A percentile compares a stretch with the other conserved stretches of the same genome.
These are phyloP conservation scores for Raphanus raphanistrum DNA, from an alignment of 345 rosid genomes.

Conservation along the genomic window DNA sequence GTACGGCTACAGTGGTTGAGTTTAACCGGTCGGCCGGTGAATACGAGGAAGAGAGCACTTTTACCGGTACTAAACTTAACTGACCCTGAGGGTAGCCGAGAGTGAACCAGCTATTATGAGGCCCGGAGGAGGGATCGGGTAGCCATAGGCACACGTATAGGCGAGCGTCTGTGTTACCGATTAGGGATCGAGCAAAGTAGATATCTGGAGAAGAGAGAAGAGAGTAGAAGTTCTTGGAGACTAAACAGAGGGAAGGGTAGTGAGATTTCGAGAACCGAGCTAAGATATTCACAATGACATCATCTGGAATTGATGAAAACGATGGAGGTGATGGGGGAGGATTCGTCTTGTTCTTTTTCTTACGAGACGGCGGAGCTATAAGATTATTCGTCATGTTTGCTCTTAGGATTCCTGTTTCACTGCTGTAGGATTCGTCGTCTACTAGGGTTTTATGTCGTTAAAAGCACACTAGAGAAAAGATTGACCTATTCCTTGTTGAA, in stretches of 20 bases:
- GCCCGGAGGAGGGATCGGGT: background rate
- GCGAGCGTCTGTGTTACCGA: background rate
- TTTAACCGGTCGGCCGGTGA: background rate
- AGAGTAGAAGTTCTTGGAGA: background rate
- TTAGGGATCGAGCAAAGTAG: background rate
- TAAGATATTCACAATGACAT: no score
- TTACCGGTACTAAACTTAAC: background rate
- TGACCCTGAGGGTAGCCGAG: background rate
- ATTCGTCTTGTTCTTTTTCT: background rate
- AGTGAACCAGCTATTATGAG: background rate
- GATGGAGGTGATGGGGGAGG: no score
- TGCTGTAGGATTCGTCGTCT: background rate
- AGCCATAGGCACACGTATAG: background rate
- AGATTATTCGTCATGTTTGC: background rate
- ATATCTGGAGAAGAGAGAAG: background rate
- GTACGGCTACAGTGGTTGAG: constrained; percentile 41
- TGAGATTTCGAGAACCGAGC: background rate
- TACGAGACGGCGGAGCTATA: background rate
- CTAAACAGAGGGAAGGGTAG: background rate
- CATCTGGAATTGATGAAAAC: no score
- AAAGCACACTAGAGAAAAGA: background rate
- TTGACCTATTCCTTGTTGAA: background rate
- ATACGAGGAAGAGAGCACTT: background rate
- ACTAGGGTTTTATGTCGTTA: background rate
- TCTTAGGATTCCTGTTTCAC: background rate